Conservation (phyloP, 805 yeast species). For the Yamadazyma olivae region DNA sequence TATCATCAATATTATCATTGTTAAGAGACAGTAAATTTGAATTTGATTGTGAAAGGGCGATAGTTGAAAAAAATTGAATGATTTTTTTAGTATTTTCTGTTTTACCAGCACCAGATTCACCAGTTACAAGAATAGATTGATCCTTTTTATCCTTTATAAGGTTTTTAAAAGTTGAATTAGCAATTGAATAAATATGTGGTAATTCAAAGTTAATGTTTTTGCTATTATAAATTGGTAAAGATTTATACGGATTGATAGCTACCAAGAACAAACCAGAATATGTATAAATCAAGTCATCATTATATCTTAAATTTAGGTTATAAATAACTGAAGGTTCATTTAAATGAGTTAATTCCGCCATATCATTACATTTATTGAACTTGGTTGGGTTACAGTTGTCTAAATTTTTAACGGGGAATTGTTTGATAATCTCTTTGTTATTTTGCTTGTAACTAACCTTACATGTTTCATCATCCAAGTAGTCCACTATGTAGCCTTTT, state of each 20-base stretch:
- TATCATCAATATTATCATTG: conserved; percentile 60
- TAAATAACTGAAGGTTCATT: conserved; percentile 95
- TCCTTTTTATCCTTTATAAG: conserved; percentile 65
- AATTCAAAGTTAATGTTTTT: conserved; percentile 43
- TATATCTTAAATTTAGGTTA: conserved; percentile 75
- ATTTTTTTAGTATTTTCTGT: conserved; percentile 96
- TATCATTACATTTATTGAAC: conserved; percentile 87
- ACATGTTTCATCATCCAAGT: conserved; percentile 31
- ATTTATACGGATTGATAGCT: conserved; percentile 88
- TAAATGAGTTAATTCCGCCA: conserved; percentile 92
- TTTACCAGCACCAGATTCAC: conserved; percentile 98
- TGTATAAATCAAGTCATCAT: conserved; percentile 79
- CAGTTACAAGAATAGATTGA: conserved; percentile 94
- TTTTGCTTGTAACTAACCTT: conserved; percentile 35
- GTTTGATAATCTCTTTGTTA: conserved; percentile 40
- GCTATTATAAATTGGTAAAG: conserved; percentile 63
- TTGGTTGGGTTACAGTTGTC: conserved; percentile 83
- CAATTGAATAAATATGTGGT: conserved; percentile 91
- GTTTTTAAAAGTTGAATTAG: conserved; percentile 77
- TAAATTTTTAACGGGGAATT: conserved; percentile 40
- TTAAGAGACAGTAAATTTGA: conserved; percentile 6
- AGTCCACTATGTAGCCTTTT: conserved; percentile 56
- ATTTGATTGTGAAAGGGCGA: conserved; percentile 34
- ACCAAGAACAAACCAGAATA: conserved; percentile 94
- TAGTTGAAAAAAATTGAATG: conserved; percentile 83